Percentiles rank a stretch among this genome's conserved stretches.
phyloP scores from a whole-genome alignment of 2,329 filamentous ascomycete genomes.

The Acrocalymma vagum region DNA sequence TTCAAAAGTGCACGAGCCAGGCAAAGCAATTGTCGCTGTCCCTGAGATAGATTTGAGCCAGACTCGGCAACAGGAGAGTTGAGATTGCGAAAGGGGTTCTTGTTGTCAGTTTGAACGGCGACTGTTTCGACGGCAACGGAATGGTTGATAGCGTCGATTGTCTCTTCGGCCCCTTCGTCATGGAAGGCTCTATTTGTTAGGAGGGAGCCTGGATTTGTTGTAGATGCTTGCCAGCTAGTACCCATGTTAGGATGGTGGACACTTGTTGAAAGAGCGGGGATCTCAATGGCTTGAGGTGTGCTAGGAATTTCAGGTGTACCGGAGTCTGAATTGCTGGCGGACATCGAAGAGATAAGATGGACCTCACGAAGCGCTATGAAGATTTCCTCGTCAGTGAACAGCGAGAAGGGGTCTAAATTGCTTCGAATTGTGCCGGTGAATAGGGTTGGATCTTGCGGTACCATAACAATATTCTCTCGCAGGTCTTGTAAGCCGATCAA shows the following conservation, averaged over 20 bases:
- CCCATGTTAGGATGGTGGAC: conserved; percentile 35
- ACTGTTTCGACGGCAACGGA: conserved; percentile 29
- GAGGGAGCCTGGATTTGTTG: conserved; percentile 42
- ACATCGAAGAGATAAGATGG: conserved; percentile 73
- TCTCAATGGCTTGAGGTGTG: conserved; percentile 36
- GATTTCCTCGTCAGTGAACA: conserved; percentile 90
- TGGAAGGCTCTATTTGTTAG: conserved; percentile 38
- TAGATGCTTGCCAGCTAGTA: conserved; percentile 38
- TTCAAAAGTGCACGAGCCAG: conserved; percentile 93
- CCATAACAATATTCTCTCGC: conserved; percentile 93
- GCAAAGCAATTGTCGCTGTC: conserved; percentile 93
- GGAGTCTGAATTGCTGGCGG: conserved; percentile 46
- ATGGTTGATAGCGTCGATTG: conserved; percentile 40
- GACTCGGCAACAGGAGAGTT: conserved; percentile 86
- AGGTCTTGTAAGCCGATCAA: conserved; percentile 91
- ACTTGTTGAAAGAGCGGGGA: conserved; percentile 39
- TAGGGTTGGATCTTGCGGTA: conserved; percentile 94
- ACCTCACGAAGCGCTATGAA: conserved; percentile 87
- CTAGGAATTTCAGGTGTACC: conserved; percentile 28
- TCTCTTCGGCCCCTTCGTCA: conserved; percentile 37
- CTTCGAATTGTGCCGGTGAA: conserved; percentile 91
- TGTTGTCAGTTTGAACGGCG: conserved; percentile 72
- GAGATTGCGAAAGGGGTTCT: conserved; percentile 92
- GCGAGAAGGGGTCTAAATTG: conserved; percentile 91
- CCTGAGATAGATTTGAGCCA: conserved; percentile 93